phyloP scores from a whole-genome alignment of 352 stramenopile species.

The Globisporangium nagaii region DNA sequence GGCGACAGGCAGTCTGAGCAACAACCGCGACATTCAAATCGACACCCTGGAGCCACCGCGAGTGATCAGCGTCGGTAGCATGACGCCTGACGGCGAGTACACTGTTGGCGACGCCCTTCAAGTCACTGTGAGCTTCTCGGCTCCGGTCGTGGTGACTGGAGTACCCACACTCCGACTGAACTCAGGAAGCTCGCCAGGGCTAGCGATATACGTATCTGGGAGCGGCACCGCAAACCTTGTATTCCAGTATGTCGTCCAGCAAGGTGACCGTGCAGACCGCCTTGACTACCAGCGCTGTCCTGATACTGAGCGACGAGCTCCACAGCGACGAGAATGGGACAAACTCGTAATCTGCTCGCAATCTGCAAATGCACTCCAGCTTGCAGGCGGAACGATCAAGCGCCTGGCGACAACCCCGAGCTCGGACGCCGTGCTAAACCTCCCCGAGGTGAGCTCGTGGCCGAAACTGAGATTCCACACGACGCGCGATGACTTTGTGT shows the following conservation, averaged over 20 bases:
- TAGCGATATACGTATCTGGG: slow-evolving; percentile 36
- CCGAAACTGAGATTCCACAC: slow-evolving; percentile 44
- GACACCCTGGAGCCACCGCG: slow-evolving; percentile 50
- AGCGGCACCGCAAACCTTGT: slow-evolving; percentile 28
- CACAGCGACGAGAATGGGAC: slow-evolving; percentile 25
- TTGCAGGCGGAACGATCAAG: slow-evolving; percentile 39
- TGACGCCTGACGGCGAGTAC: slow-evolving; percentile 47
- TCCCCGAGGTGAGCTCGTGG: slow-evolving; percentile 62
- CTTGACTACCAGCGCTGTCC: slow-evolving; percentile 57
- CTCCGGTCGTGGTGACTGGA: slow-evolving; percentile 41
- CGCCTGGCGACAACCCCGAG: slow-evolving; percentile 30
- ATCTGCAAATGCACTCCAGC: slow-evolving; percentile 38
- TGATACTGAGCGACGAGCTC: slow-evolving; percentile 18
- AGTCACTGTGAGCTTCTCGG: slow-evolving; percentile 41
- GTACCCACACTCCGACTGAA: slow-evolving; percentile 33
- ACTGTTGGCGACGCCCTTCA: slow-evolving; percentile 45
- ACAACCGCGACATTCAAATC: slow-evolving; percentile 58
- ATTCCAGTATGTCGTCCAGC: slow-evolving; percentile 52
- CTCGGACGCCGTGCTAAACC: slow-evolving; percentile 47
- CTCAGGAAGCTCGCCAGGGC: slow-evolving; percentile 15
- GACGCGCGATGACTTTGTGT: slow-evolving; percentile 23
- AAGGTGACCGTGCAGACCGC: slow-evolving; percentile 46
- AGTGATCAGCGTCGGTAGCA: slow-evolving; percentile 41
- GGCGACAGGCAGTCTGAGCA: slow-evolving; percentile 48
- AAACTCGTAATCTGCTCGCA: slow-evolving; percentile 48